Evolutionary conservation across 352 stramenopile species (phyloP), one percentile per base, ranked within the genome.

Genomic region (Phytophthora cryptogea): DNA sequence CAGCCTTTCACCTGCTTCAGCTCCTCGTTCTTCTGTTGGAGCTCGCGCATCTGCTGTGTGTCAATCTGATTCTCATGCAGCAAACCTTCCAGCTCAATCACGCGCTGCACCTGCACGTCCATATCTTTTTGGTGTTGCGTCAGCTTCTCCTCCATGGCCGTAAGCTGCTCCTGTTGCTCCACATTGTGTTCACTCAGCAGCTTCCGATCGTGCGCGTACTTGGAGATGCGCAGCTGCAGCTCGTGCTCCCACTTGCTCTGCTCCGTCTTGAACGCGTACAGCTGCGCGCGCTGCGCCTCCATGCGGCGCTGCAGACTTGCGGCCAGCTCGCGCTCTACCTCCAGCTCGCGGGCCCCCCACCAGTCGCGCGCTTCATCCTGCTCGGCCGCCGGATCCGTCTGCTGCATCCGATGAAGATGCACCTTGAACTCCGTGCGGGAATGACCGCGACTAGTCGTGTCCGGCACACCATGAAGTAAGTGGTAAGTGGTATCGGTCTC

Each of bases 161-260:
- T 66, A 17, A 90, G 58, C 35, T 75, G 50, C 23, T 88, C 69
- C 36, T 92, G 80, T 9, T 92, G 70, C 64, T 92, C 83, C 40
- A 94, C 72, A 41, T 94, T 94, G 67, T 90, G 80, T 55, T 92
- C 85, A 17, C 79, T 91, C 47, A 91, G 54, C 13, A 91, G 62
- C 57, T 94, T 94, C 0, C 82, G 77, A 32, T 94, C 80, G 30
- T 90, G 80, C 8, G 83, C 80, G 53, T 90, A 92, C 60, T 92
- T 92, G 48, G 75, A 83, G 35, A 91, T 78, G 3, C 81, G 81
- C 39, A 88, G 60, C 73, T 90, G 66, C 59, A 94, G 56, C 65
- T 89, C 76, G 32, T 90, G 81, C 53, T 94, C 80, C 82, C 79
- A 92, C 49, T 94, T 94, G 77, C 69, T 83, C 49, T 92, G 82